These are phyloP conservation scores for Cercospora beticola DNA, from an alignment of 2,329 filamentous ascomycete species.

Conservation along the genomic window DNA sequence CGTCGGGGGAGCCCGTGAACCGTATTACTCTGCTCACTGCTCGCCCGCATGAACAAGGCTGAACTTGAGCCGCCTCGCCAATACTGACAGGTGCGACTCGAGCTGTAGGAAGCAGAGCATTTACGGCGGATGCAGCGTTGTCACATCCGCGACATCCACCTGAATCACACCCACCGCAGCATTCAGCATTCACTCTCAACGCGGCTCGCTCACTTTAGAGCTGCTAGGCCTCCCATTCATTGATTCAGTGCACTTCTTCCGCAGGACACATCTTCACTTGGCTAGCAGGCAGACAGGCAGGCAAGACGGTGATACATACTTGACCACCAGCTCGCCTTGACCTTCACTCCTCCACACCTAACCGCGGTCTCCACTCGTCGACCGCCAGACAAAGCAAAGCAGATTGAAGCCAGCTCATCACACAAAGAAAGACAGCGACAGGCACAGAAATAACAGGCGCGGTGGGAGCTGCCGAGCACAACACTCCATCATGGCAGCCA, in stretches of 20 bases:
- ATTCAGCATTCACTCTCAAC: not conserved
- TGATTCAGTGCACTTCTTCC: not conserved
- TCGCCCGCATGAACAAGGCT: constrained; percentile 5
- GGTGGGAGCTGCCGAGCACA: not conserved
- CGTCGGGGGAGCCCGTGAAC: not conserved
- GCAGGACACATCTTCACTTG: not conserved
- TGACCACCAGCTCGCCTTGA: not conserved
- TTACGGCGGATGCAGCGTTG: not conserved
- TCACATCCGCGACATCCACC: not conserved
- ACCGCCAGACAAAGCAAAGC: not conserved
- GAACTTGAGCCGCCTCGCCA: not conserved
- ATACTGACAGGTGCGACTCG: not conserved
- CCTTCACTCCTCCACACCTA: not conserved
- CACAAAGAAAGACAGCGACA: not conserved
- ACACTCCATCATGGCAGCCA: constrained; percentile 23
- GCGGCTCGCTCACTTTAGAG: not conserved
- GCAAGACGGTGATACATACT: not conserved
- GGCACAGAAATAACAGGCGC: not conserved
- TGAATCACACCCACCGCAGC: not conserved
- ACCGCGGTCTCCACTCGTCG: not conserved
- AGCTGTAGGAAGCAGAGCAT: not conserved
- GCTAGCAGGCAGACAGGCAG: not conserved
- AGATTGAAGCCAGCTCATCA: not conserved
- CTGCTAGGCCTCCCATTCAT: not conserved
- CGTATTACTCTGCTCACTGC: not conserved